Conservation (phyloP, 805 yeast species). For the Starmerella vaccinii region DNA sequence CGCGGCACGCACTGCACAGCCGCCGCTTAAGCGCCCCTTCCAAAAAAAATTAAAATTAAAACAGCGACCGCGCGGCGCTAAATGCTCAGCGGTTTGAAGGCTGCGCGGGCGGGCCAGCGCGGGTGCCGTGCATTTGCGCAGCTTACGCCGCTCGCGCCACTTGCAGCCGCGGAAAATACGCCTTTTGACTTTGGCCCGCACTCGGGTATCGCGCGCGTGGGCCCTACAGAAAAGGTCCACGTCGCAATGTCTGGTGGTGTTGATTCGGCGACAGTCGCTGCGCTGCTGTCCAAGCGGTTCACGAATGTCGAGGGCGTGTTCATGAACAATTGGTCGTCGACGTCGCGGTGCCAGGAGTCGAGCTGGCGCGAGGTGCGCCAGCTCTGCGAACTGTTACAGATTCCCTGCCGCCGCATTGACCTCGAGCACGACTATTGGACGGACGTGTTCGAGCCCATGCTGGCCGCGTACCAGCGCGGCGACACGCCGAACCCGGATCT, state of each 20-base stretch:
- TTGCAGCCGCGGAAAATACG: background rate
- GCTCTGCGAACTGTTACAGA: conserved; percentile 49
- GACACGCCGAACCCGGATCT: conserved; percentile 92
- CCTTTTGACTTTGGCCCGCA: background rate
- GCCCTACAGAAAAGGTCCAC: conserved; percentile 46
- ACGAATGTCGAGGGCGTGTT: conserved; percentile 67
- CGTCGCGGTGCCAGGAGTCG: conserved; percentile 60
- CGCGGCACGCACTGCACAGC: no score
- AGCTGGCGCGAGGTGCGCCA: conserved; percentile 80
- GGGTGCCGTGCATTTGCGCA: background rate
- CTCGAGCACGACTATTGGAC: conserved; percentile 90
- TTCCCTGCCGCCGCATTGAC: conserved; percentile 66
- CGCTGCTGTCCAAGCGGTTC: conserved; percentile 40
- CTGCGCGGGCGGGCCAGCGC: no score
- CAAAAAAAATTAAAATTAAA: no score
- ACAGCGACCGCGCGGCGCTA: no score
- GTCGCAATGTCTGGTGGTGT: conserved; percentile 97
- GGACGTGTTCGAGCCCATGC: conserved; percentile 87
- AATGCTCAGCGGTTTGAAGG: no score
- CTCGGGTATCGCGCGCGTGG: conserved; percentile 11
- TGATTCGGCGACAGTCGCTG: conserved; percentile 84
- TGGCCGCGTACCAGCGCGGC: conserved; percentile 58
- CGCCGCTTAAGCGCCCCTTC: no score
- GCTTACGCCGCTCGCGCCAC: background rate
- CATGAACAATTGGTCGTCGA: conserved; percentile 79